Evolutionary conservation across 2,329 filamentous ascomycete genomes (phyloP), one percentile per base, ranked within the genome.

Genomic region (Cercospora sp.): DNA sequence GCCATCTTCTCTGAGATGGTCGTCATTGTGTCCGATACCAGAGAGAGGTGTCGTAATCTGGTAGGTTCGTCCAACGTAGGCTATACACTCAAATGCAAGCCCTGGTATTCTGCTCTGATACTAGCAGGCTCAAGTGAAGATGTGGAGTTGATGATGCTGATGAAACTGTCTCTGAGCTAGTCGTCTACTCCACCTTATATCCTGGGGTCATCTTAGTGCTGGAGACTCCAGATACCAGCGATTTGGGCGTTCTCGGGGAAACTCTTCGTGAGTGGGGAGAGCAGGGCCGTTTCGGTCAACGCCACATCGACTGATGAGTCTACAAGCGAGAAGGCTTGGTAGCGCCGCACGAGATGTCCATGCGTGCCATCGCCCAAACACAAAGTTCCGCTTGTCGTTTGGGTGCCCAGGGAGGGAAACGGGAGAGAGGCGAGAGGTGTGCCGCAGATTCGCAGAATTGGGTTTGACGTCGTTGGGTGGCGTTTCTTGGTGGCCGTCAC

Each of bases 151-250:
- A 59, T 31, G 55, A 26, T 59, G 55, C 23, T 23, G 55, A 36
- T 58, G 53, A 26, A 36, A 16, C 12, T 53, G 48, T 28, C 23
- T 53, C 55, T 33, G 55, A 59, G 9, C 55, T 59, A 13, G 55
- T 59, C 55, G 55, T 59, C 55, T 36, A 59, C 30, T 59, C 55
- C 55, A 59, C 55, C 31, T 59, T 59, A 59, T 59, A 59, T 33
- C 18, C 55, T 36, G 55, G 55, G 55, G 55, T 20, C 31, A 31
- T 59, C 9, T 18, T 33, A 23, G 55, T 59, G 28, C 31, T 59
- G 55, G 31, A 59, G 55, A 59, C 55, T 59, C 55, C 55, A 59
- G 55, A 33, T 59, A 13, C 36, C 16, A 36, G 55, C 28, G 55
- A 3, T n/a, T 59, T 59, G 55, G 55, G 55, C 36, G 55, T 16